Conservation (phyloP, 2,329 filamentous ascomycete species). For the Xylariaceae sp. region DNA sequence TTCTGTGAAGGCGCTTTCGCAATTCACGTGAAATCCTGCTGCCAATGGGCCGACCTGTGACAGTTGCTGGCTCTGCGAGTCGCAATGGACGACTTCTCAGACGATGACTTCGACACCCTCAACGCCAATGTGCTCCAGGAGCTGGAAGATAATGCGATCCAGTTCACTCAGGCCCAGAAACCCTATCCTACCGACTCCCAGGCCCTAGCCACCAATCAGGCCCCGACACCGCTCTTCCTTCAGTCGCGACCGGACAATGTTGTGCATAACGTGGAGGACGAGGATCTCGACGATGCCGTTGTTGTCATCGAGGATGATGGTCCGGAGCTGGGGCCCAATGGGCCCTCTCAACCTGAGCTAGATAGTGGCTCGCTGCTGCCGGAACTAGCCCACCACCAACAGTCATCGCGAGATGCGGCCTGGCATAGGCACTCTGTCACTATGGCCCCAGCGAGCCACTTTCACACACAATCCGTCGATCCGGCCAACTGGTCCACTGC, state of each 20-base stretch:
- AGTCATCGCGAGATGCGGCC: slow-evolving; percentile 11
- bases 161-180: slow-evolving; percentile 49
- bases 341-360: slow-evolving; percentile 7
- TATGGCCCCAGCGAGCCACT: slow-evolving; percentile 22
- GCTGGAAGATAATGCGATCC: slow-evolving; percentile 59
- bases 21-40: slow-evolving; percentile 6
- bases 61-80: slow-evolving; percentile 33
- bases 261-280: slow-evolving; percentile 47
- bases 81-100: slow-evolving; percentile 54
- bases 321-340: slow-evolving; percentile 36
- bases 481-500: slow-evolving; percentile 15
- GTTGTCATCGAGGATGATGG: slow-evolving; percentile 53
- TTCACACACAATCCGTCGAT: slow-evolving; percentile 21
- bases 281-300: slow-evolving; percentile 54
- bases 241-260: slow-evolving; percentile 24
- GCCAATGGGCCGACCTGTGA: slow-evolving; percentile 18
- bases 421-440: slow-evolving; percentile 27
- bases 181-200: slow-evolving; percentile 14
- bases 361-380: slow-evolving; percentile 11
- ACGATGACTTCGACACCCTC: slow-evolving; percentile 58
- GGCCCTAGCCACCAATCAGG: background rate
- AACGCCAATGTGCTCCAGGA: slow-evolving; percentile 54
- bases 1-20: background rate
- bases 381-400: slow-evolving; percentile 14
- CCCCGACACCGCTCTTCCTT: background rate